phyloP scores from a whole-genome alignment of 768 basidiomycete genomes.

The Rhizopogon vesiculosus region DNA sequence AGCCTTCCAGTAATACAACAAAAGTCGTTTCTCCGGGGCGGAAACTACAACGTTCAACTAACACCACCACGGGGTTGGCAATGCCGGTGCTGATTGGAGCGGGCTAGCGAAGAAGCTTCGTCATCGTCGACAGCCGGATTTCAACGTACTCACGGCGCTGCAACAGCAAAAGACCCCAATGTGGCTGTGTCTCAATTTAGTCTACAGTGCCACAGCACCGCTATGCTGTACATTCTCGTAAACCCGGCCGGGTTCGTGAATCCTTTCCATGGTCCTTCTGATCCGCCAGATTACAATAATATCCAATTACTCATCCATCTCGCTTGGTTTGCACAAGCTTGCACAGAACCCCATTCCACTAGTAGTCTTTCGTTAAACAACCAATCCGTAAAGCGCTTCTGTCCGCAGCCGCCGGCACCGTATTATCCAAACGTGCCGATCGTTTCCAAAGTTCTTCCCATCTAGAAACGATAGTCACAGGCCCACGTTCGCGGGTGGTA shows the following conservation, averaged over 20 bases:
- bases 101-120: not conserved
- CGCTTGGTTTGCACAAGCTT: too few relatives aligned
- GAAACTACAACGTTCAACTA: not conserved
- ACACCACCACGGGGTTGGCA: not conserved
- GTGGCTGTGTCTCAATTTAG: conserved; percentile 32
- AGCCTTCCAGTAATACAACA: conserved; percentile 9
- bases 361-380: too few relatives aligned
- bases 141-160: not conserved
- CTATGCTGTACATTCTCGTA: conserved; percentile 4
- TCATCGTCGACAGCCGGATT: not conserved
- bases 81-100: conserved; percentile 21
- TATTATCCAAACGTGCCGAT: too few relatives aligned
- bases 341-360: too few relatives aligned
- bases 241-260: not conserved
- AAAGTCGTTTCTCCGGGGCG: conserved; percentile 4
- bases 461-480: too few relatives aligned
- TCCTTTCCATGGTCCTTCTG: too few relatives aligned
- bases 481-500: too few relatives aligned
- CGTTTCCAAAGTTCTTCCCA: too few relatives aligned
- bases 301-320: too few relatives aligned
- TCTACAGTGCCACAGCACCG: conserved; percentile 31
- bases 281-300: too few relatives aligned
- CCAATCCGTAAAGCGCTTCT: too few relatives aligned
- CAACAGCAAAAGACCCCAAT: conserved; percentile 8
- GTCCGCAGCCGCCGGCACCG: too few relatives aligned